These are phyloP conservation scores for Boletales sp. DNA, from an alignment of 768 basidiomycete species.

Conservation along the genomic window DNA sequence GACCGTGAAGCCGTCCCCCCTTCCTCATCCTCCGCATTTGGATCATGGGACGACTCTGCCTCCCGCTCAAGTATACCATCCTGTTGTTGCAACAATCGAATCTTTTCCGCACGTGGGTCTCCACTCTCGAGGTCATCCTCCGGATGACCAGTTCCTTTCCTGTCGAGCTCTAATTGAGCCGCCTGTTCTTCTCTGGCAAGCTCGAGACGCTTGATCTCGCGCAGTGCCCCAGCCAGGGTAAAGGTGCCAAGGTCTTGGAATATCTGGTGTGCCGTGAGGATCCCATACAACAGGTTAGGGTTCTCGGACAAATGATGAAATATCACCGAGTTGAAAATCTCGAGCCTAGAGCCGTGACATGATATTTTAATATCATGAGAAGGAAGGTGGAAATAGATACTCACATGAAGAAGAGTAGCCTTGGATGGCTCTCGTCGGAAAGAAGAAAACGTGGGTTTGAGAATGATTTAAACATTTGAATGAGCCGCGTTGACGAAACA, in stretches of 20 bases:
- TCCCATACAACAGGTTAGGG: slow-evolving; percentile 82
- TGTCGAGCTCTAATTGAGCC: slow-evolving; percentile 26
- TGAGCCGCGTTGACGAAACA: slow-evolving; percentile 74
- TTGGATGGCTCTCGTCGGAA: slow-evolving; percentile 92
- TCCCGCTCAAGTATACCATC: slow-evolving; percentile 28
- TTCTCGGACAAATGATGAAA: slow-evolving; percentile 77
- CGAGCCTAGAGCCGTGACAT: slow-evolving; percentile 52
- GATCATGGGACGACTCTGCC: slow-evolving; percentile 19
- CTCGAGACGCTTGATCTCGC: slow-evolving; percentile 77
- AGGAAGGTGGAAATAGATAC: slow-evolving; percentile 16
- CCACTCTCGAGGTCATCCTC: slow-evolving; percentile 27
- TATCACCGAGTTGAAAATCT: slow-evolving; percentile 86
- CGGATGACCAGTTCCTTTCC: slow-evolving; percentile 13
- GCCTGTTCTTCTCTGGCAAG: slow-evolving; percentile 67
- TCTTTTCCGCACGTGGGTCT: slow-evolving; percentile 52
- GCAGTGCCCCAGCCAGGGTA: slow-evolving; percentile 78
- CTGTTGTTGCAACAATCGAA: slow-evolving; percentile 58
- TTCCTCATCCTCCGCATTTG: slow-evolving; percentile 12
- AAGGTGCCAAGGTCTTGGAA: slow-evolving; percentile 93
- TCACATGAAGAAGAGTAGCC: slow-evolving; percentile 88
- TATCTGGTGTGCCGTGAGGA: slow-evolving; percentile 76
- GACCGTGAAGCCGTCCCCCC: slow-evolving; percentile 28
- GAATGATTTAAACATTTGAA: slow-evolving; percentile 91
- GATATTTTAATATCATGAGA: neutral
- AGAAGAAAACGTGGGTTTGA: slow-evolving; percentile 85